A percentile compares a stretch with the other conserved stretches of the same genome.
phyloP scores from a whole-genome alignment of 257 asterid species.

The Primulina eburnea region DNA sequence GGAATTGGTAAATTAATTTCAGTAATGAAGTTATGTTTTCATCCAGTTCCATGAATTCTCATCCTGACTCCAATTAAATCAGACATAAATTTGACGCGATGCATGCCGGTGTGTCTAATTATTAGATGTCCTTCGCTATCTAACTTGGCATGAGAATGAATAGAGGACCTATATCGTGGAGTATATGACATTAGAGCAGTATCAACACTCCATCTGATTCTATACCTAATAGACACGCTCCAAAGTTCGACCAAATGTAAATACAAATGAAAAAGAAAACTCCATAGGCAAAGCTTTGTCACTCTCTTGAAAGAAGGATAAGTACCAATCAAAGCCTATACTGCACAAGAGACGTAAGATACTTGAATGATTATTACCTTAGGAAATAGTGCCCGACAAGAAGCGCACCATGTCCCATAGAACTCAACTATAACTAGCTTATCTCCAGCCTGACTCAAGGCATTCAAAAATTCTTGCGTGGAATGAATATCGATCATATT shows the following conservation, averaged over 20 bases:
- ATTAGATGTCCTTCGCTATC: no score
- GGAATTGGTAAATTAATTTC: background rate
- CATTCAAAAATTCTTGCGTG: constrained; percentile 63
- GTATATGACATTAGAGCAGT: background rate
- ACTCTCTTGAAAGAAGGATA: no score
- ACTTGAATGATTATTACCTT: constrained; percentile 43
- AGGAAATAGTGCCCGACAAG: constrained; percentile 84
- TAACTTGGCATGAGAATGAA: background rate
- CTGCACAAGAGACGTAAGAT: background rate
- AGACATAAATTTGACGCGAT: no score
- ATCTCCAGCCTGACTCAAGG: constrained; percentile 80
- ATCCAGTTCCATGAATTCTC: background rate
- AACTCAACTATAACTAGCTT: constrained; percentile 79
- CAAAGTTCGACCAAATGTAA: background rate
- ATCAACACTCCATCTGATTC: background rate
- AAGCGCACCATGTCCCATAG: constrained; percentile 97
- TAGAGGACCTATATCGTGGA: background rate
- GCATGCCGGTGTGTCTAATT: no score
- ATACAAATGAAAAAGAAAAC: background rate
- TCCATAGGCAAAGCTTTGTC: background rate
- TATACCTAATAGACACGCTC: no score
- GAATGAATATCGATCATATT: constrained; percentile 92
- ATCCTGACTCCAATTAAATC: background rate
- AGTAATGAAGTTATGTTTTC: background rate
- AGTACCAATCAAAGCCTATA: constrained; percentile 16